Evolutionary conservation across 768 basidiomycete genomes (phyloP).

Genomic region (Termitomyces sp.): DNA sequence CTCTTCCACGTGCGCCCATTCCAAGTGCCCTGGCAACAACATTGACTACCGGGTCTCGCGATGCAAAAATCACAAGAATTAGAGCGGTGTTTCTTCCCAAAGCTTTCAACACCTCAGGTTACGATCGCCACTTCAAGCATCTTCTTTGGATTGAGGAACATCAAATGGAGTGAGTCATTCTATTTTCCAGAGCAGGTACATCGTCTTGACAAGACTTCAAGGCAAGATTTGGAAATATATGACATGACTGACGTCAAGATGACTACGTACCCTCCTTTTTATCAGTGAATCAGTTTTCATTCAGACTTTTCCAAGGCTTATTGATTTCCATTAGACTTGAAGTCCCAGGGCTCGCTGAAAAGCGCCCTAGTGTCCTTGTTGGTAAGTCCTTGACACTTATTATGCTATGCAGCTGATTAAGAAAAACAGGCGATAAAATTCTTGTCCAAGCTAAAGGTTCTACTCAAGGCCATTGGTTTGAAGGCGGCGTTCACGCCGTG

Average conservation of each 20-base stretch:
- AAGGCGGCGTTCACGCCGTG: slow-evolving; percentile 53
- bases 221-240: slow-evolving; percentile 32
- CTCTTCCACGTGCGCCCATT: slow-evolving; percentile 33
- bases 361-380: slow-evolving; percentile 49
- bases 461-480: slow-evolving; percentile 42
- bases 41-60: slow-evolving; percentile 21
- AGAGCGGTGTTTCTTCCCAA: slow-evolving; percentile 33
- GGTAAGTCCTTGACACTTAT: slow-evolving; percentile 27
- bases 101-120: slow-evolving; percentile 28
- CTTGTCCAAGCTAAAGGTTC: slow-evolving; percentile 39
- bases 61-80: slow-evolving; percentile 26
- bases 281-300: slow-evolving; percentile 26
- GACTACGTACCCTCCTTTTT: slow-evolving; percentile 20
- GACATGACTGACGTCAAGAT: slow-evolving; percentile 31
- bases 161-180: slow-evolving; percentile 19
- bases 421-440: slow-evolving; percentile 45
- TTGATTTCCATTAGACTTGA: slow-evolving; percentile 21
- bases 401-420: neutral
- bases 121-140: slow-evolving; percentile 41
- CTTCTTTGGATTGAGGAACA: slow-evolving; percentile 41
- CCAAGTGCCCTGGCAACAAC: slow-evolving; percentile 26
- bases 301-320: neutral
- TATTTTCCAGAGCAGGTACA: neutral
- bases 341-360: slow-evolving; percentile 51
- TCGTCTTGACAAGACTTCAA: slow-evolving; percentile 8